Conservation (phyloP, 257 asterid genomes). For the Perilla frutescens region DNA sequence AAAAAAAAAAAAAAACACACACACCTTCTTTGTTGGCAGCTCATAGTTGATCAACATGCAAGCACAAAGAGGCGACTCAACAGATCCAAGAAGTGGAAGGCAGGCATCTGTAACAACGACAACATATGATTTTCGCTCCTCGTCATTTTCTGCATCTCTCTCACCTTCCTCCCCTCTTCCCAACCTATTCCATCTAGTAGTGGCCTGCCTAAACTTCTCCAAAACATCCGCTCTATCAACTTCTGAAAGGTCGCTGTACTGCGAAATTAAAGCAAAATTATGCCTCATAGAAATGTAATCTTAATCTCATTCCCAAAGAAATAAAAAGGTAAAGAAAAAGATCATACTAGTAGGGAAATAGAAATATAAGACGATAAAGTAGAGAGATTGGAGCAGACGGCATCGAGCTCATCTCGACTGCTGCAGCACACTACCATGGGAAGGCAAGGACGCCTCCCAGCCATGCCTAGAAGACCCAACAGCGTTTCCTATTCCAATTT, state of each 20-base stretch:
- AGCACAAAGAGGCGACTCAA: conserved; percentile 66
- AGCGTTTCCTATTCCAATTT: conserved; percentile 63
- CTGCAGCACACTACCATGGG: conserved; percentile 89
- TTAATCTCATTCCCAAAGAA: not conserved
- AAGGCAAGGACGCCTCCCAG: conserved; percentile 76
- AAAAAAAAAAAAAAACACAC: conserved; percentile 1
- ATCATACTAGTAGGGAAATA: conserved; percentile 61
- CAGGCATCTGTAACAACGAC: conserved; percentile 89
- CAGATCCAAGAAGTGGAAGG: conserved; percentile 74
- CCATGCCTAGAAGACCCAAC: conserved; percentile 76
- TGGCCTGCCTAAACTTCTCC: conserved; percentile 65
- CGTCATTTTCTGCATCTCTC: conserved; percentile 49
- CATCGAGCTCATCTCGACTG: conserved; percentile 90
- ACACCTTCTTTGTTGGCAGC: conserved; percentile 83
- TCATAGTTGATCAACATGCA: conserved; percentile 85
- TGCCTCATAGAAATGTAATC: not conserved
- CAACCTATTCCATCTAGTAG: conserved; percentile 66
- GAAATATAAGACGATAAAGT: conserved; percentile 57
- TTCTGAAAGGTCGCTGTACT: conserved; percentile 88
- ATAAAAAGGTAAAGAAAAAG: not conserved
- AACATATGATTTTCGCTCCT: conserved; percentile 65
- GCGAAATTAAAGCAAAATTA: conserved; percentile 24
- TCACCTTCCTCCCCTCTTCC: conserved; percentile 52
- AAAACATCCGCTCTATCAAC: conserved; percentile 63
- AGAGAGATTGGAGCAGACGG: conserved; percentile 67